A percentile compares a stretch with the other conserved stretches of the same genome.
Evolutionary conservation across 768 basidiomycete species (phyloP).

Genomic region (Mycena vulgaris): DNA sequence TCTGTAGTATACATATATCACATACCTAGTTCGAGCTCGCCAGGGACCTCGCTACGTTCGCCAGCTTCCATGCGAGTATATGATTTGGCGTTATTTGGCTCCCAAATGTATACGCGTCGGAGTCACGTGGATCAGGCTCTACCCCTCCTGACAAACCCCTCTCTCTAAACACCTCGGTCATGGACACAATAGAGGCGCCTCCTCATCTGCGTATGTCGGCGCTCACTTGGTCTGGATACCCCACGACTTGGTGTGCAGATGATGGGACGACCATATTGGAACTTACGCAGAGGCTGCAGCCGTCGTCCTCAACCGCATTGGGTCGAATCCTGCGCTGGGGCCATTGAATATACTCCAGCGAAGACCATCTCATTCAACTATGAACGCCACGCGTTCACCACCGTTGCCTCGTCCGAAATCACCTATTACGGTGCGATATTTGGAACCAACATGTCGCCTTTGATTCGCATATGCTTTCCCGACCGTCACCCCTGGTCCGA

Average conservation of each 20-base stretch:
- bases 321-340: neutral
- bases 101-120: neutral
- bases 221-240: slow-evolving; percentile 4
- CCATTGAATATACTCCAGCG: slow-evolving; percentile 14
- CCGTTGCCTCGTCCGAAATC: neutral
- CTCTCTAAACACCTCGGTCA: no score
- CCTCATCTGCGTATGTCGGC: slow-evolving; percentile 13
- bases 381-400: neutral
- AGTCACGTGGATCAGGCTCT: neutral
- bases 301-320: slow-evolving; percentile 2
- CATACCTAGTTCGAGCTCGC: no score
- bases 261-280: slow-evolving; percentile 3
- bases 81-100: no score
- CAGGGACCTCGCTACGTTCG: no score
- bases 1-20: slow-evolving; percentile 9
- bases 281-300: neutral
- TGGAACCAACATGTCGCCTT: slow-evolving; percentile 6
- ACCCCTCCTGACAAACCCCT: no score
- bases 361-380: neutral
- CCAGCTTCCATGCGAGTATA: no score
- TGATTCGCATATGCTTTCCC: slow-evolving; percentile 11
- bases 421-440: slow-evolving; percentile 3
- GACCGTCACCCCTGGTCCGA: slow-evolving; percentile 16
- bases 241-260: neutral
- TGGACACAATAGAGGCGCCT: slow-evolving; percentile 3